phyloP scores from a whole-genome alignment of 1,139 yeast species.

The Kurtzmaniella quercitrusa region DNA sequence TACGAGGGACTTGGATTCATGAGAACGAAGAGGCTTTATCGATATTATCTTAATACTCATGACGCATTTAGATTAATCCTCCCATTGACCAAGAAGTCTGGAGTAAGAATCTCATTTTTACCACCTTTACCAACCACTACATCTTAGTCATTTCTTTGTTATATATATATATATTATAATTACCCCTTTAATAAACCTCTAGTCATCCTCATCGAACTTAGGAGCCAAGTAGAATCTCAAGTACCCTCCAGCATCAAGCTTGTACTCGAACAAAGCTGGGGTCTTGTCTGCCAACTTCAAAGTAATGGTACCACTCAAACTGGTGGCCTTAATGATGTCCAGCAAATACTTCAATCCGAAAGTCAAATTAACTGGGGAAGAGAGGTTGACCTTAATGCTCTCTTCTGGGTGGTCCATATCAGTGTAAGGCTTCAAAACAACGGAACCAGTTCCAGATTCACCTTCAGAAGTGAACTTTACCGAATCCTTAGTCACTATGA shows the following conservation, averaged over 20 bases:
- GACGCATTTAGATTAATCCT: slow-evolving; percentile 82
- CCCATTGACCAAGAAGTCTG: slow-evolving; percentile 29
- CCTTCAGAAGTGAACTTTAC: slow-evolving; percentile 91
- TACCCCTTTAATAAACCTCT: slow-evolving; percentile 12
- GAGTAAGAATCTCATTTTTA: slow-evolving; percentile 31
- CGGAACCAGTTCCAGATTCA: slow-evolving; percentile 85
- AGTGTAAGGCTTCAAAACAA: slow-evolving; percentile 79
- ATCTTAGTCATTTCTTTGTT: not conserved
- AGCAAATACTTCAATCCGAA: slow-evolving; percentile 88
- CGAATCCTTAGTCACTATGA: slow-evolving; percentile 86
- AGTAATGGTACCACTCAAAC: slow-evolving; percentile 72
- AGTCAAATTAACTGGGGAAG: slow-evolving; percentile 82
- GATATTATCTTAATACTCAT: slow-evolving; percentile 87
- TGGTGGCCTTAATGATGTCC: slow-evolving; percentile 89
- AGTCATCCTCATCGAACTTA: slow-evolving; percentile 88
- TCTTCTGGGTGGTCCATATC: slow-evolving; percentile 79
- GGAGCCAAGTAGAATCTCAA: slow-evolving; percentile 96
- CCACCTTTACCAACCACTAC: slow-evolving; percentile 11
- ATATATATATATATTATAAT: too few species aligned
- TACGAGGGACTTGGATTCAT: slow-evolving; percentile 88
- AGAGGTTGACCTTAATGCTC: slow-evolving; percentile 70
- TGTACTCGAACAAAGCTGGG: slow-evolving; percentile 92
- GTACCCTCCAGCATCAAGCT: slow-evolving; percentile 83
- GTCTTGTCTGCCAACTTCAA: slow-evolving; percentile 86
- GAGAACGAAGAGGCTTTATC: slow-evolving; percentile 71